Base-by-base conservation (phyloP, 441 rosid genomes). In the Bruguiera hainesii region DNA sequence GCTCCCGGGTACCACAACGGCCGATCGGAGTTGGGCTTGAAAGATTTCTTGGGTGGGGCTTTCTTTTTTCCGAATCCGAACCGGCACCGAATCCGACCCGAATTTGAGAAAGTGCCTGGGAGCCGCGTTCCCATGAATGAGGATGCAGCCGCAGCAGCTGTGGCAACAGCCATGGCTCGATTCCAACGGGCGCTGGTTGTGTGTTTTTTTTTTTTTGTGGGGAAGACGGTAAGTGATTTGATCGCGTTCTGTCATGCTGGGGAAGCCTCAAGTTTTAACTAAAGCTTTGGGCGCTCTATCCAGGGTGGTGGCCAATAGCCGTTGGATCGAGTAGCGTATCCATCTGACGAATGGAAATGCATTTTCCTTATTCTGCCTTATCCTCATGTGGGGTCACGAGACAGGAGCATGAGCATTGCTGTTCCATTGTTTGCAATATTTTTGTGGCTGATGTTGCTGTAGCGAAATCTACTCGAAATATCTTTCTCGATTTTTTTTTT, bases 1-100 rank as follows among this genome's bases (percentile, higher is more conserved):
- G 97, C 93, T 56, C 97, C 98, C 4, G 93, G 96, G 79, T 70
- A 91, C 98, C 97, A 94, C 16, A 93, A 65, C 13, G 97, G 95
- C 57, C 93, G 84, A 78, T 89, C 93, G 10, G 77, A 1, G 59
- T 15, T 82, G 35, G 61, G 75, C 72, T 78, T 90, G 18, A 78
- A 50, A 0, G 71, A 60, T 72, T 79, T 89, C 77, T 83, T 91
- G 18, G 86, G 84, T 0, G 78, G 55, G 1, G 76, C 15, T 56
- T 88, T 88, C 75, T 89, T 91, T 25, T 23, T 0, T 1, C 91
- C 90, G 30, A 93, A 85, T 4, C 90, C 91, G 65, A 93, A 93
- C 71, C 96, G 80, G 51, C 96, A 87, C 56, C 82, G 87, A 56
- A 89, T 75, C 75, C 89, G 79, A 64, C 89, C 81, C 6, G 86